Conservation (phyloP, 1,284 basidiomycete genomes). For the Puccinia polysora region DNA sequence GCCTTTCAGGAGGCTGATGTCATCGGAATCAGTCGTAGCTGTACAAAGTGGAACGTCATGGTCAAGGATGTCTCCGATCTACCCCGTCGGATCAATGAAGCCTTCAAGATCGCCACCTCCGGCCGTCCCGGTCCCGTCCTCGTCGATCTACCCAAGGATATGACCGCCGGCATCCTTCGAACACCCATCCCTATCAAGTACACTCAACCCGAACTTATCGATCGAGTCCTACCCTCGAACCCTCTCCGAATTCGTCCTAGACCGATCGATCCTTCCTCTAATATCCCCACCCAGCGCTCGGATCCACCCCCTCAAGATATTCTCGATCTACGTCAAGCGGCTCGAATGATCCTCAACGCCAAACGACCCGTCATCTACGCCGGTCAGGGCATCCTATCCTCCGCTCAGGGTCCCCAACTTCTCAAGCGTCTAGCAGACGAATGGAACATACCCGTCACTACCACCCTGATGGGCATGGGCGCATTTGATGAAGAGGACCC, state of each 20-base stretch:
- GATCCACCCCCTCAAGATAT: constrained; percentile 44
- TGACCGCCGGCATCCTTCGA: constrained; percentile 85
- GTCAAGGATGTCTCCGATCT: constrained; percentile 94
- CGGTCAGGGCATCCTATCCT: constrained; percentile 82
- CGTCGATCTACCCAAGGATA: constrained; percentile 95
- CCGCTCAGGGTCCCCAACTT: constrained; percentile 74
- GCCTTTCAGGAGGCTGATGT: constrained; percentile 98
- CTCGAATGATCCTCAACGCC: constrained; percentile 82
- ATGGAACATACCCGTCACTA: constrained; percentile 94
- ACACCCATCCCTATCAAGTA: constrained; percentile 80
- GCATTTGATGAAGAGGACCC: constrained; percentile 83
- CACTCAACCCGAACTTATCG: constrained; percentile 72
- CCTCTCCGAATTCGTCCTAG: constrained; percentile 42
- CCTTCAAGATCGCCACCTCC: constrained; percentile 97
- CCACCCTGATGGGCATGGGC: constrained; percentile 91
- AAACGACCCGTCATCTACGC: constrained; percentile 90
- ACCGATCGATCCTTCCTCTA: constrained; percentile 53
- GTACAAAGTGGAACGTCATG: constrained; percentile 99
- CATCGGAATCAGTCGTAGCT: constrained; percentile 89
- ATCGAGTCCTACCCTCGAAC: constrained; percentile 71
- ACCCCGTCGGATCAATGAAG: constrained; percentile 93
- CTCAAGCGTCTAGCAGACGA: constrained; percentile 73
- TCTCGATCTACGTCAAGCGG: constrained; percentile 75
- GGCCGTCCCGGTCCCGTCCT: constrained; percentile 95
- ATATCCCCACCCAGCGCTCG: constrained; percentile 43